phyloP scores from a whole-genome alignment of 306 rosid genomes.

The Vigna radiata region DNA sequence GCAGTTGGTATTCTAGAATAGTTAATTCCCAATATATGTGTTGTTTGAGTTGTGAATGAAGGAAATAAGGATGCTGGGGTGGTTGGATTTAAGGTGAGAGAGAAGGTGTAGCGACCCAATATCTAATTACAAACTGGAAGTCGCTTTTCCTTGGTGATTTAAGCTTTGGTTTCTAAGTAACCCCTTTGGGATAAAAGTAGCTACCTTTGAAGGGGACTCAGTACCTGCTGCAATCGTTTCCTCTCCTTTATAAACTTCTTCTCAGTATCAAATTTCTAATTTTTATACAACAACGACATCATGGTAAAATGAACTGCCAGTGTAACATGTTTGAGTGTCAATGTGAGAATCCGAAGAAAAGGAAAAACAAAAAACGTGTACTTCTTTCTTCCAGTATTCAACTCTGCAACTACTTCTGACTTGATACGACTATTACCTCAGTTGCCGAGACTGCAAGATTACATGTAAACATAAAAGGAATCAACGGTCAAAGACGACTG shows the following conservation, averaged over 20 bases:
- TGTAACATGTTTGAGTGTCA: not conserved
- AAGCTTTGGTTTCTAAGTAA: constrained; percentile 57
- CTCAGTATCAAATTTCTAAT: not conserved
- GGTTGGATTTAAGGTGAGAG: constrained; percentile 41
- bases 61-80: constrained; percentile 28
- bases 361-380: not conserved
- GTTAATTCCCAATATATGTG: not conserved
- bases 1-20: constrained; percentile 15
- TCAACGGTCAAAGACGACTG: not conserved
- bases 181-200: constrained; percentile 41
- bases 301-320: not conserved
- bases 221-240: constrained; percentile 44
- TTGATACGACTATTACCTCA: not conserved
- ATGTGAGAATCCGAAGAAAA: not conserved
- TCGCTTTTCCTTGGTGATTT: constrained; percentile 65
- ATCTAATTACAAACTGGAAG: constrained; percentile 66
- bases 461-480: not conserved
- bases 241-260: not conserved
- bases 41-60: not conserved
- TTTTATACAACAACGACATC: not conserved
- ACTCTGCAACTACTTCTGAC: not conserved
- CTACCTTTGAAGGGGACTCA: constrained; percentile 55
- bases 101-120: constrained; percentile 47
- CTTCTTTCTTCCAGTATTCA: constrained; percentile 1
- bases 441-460: not conserved